Evolutionary conservation across 2,329 filamentous ascomycete genomes (phyloP).

Genomic region (Berkeleyomyces rouxiae): DNA sequence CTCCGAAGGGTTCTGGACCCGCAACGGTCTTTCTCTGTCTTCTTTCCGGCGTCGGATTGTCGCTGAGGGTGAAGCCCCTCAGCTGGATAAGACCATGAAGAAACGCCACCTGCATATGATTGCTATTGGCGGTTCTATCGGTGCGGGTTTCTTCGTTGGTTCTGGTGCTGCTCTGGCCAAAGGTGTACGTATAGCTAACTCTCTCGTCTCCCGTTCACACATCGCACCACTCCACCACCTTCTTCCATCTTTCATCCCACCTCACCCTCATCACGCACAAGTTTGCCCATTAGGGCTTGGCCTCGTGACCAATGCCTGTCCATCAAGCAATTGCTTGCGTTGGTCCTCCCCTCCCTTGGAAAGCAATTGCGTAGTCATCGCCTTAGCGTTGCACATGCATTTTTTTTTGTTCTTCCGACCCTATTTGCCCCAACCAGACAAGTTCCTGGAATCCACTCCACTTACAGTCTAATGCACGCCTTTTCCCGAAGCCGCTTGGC

Average conservation of each 20-base stretch:
- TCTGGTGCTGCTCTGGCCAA: conserved; percentile 36
- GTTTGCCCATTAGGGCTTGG: background rate
- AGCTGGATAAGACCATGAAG: conserved; percentile 34
- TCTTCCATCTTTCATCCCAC: too few relatives aligned
- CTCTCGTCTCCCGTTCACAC: background rate
- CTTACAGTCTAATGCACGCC: background rate
- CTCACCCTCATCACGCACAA: background rate
- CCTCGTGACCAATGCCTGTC: background rate
- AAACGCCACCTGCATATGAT: conserved; percentile 45
- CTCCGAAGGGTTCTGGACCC: conserved; percentile 22
- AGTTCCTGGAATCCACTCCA: background rate
- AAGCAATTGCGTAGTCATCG: background rate
- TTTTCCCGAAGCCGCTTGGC: background rate
- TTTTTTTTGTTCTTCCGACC: background rate
- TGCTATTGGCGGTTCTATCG: conserved; percentile 43
- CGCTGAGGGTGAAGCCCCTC: conserved; percentile 19
- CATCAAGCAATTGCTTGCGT: background rate
- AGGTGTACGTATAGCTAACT: conserved; percentile 26
- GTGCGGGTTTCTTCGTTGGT: conserved; percentile 47
- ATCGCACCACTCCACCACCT: background rate
- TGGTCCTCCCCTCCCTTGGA: background rate
- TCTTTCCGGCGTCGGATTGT: conserved; percentile 25
- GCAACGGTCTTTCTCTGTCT: conserved; percentile 24
- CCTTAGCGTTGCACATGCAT: background rate
- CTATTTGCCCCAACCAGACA: background rate